Evolutionary conservation across 208 protist genomes (phyloP).

Genomic region (Acanthamoeba castellanii): DNA sequence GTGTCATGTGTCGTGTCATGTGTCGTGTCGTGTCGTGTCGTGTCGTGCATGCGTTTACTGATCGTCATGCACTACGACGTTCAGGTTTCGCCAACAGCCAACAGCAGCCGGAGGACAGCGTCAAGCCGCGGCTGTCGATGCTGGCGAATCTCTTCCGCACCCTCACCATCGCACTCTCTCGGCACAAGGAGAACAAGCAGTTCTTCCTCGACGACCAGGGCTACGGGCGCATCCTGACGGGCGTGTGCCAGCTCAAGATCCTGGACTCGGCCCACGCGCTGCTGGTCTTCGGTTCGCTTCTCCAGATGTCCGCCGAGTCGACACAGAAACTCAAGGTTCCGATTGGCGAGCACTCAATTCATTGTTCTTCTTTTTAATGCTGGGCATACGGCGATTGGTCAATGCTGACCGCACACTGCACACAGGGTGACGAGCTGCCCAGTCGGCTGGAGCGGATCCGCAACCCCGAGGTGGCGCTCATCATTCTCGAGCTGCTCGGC

Average conservation of each 20-base stretch:
- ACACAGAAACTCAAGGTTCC: background rate
- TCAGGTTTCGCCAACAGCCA: background rate
- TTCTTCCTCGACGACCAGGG: conserved; percentile 52
- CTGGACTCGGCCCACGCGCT: background rate
- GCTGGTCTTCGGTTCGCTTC: background rate
- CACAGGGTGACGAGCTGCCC: background rate
- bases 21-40: too few relatives aligned
- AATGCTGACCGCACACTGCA: background rate
- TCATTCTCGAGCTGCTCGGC: conserved; percentile 52
- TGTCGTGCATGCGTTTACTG: background rate
- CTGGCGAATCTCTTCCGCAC: conserved; percentile 16
- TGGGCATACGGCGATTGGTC: background rate
- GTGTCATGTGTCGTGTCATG: background rate
- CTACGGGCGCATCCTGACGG: conserved; percentile 10
- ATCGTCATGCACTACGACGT: background rate
- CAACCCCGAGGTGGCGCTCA: conserved; percentile 34
- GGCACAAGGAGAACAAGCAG: conserved; percentile 32
- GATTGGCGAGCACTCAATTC: too few relatives aligned
- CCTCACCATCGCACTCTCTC: background rate
- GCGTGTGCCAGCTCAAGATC: background rate
- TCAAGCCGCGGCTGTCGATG: background rate
- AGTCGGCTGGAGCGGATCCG: background rate
- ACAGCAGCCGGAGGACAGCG: background rate
- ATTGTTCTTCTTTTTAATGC: background rate
- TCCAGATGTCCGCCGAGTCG: conserved; percentile 40